These are phyloP conservation scores for Moesziomyces sp. DNA, from an alignment of 1,284 basidiomycete species.

Conservation along the genomic window DNA sequence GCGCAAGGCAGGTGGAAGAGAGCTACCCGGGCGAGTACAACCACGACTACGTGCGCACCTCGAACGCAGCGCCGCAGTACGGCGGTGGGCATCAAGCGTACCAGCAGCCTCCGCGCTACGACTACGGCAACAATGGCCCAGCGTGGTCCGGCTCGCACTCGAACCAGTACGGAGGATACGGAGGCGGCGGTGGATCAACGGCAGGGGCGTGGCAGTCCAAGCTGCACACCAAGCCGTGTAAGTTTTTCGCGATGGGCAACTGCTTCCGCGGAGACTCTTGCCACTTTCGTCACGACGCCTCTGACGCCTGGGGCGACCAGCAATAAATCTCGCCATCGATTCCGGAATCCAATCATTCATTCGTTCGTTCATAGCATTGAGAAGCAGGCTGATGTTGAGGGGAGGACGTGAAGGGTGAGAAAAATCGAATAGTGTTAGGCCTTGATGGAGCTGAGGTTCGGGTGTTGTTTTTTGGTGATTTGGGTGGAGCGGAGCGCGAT, in stretches of 20 bases:
- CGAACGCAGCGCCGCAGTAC: slow-evolving; percentile 2
- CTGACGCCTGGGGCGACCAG: background rate
- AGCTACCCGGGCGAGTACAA: slow-evolving; percentile 41
- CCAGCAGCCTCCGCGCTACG: background rate
- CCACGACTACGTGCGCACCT: slow-evolving; percentile 11
- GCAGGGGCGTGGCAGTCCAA: slow-evolving; percentile 9
- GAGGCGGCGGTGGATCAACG: slow-evolving; percentile 4
- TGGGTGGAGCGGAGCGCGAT: no score
- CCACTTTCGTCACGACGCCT: slow-evolving; percentile 21
- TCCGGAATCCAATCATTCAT: background rate
- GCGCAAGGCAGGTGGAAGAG: background rate
- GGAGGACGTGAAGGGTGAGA: no score
- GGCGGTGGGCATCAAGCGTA: background rate
- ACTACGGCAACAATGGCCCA: background rate
- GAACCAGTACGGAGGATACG: background rate
- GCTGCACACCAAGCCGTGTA: slow-evolving; percentile 25
- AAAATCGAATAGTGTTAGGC: no score
- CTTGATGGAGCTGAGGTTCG: no score
- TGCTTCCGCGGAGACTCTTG: slow-evolving; percentile 24
- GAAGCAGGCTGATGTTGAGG: no score
- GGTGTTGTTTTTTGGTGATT: no score
- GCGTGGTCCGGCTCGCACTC: background rate
- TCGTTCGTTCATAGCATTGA: no score
- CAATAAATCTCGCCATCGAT: background rate
- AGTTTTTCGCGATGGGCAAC: slow-evolving; percentile 31